A percentile compares a stretch with the other conserved stretches of the same genome.
These are phyloP conservation scores for Trichaptum fuscoviolaceum DNA, from an alignment of 768 basidiomycete species.

Conservation along the genomic window DNA sequence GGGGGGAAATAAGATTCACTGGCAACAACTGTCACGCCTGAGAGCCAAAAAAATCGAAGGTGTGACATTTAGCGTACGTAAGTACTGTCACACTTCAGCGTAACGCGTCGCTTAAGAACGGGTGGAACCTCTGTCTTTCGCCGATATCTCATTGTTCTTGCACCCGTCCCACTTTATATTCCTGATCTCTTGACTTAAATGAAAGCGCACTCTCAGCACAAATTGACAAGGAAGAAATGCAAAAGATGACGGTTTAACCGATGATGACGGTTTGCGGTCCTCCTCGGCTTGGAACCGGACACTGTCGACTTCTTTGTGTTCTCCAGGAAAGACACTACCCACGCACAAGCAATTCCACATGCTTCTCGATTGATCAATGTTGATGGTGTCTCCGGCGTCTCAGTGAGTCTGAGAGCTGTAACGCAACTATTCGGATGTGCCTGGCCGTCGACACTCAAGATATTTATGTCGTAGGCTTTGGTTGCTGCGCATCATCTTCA, in stretches of 20 bases:
- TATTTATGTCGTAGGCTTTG: neutral
- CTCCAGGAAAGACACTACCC: neutral
- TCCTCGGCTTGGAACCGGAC: neutral
- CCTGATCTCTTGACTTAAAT: too few species aligned
- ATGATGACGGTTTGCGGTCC: neutral
- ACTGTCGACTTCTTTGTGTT: neutral
- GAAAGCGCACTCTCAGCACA: too few species aligned
- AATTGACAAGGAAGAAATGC: neutral
- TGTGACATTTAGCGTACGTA: too few species aligned
- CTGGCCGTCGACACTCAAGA: neutral
- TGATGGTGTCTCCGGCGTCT: neutral
- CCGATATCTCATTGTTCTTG: too few species aligned
- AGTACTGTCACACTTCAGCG: too few species aligned
- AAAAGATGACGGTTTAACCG: neutral
- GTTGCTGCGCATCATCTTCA: neutral
- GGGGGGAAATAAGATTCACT: too few species aligned
- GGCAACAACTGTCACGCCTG: too few species aligned
- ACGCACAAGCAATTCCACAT: constrained; percentile 1
- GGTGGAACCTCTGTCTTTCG: too few species aligned
- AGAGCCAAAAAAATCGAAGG: too few species aligned
- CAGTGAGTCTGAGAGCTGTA: neutral
- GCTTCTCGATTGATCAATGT: neutral
- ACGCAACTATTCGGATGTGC: neutral
- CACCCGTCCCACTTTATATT: too few species aligned
- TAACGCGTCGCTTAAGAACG: too few species aligned